Conservation (phyloP, 2,329 filamentous ascomycete species). For the Pseudogymnoascus sp. region DNA sequence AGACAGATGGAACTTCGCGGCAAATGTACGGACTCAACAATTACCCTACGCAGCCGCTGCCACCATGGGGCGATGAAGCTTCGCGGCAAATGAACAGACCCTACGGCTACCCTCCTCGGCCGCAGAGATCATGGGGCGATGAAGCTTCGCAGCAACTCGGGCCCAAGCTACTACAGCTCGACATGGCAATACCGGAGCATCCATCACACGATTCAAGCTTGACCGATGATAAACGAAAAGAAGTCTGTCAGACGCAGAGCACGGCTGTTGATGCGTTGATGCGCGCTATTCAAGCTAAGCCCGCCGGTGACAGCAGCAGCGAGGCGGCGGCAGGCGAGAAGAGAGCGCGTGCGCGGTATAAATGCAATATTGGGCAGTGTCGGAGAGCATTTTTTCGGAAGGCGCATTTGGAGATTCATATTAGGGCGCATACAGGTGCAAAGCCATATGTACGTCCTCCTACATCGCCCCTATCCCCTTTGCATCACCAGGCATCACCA, state of each 20-base stretch:
- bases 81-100: neutral
- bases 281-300: conserved; percentile 67
- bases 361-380: conserved; percentile 68
- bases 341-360: conserved; percentile 37
- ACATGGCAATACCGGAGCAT: no score
- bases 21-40: neutral
- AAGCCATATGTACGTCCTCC: conserved; percentile 71
- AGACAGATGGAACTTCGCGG: no score
- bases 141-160: neutral
- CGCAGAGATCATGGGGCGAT: neutral
- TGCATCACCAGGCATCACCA: neutral
- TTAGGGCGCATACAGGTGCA: conserved; percentile 77
- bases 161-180: neutral
- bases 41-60: neutral
- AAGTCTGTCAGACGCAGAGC: conserved; percentile 41
- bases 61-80: neutral
- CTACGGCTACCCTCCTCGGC: neutral
- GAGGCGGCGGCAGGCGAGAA: no score
- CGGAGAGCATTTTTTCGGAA: conserved; percentile 82
- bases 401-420: conserved; percentile 88
- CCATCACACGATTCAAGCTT: no score
- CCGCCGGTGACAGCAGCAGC: conserved; percentile 1
- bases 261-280: conserved; percentile 83
- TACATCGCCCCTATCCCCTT: neutral
- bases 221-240: no score